Percentiles rank a stretch among this genome's conserved stretches.
Conservation (phyloP, 768 basidiomycete species). For the Galerina sulciceps region DNA sequence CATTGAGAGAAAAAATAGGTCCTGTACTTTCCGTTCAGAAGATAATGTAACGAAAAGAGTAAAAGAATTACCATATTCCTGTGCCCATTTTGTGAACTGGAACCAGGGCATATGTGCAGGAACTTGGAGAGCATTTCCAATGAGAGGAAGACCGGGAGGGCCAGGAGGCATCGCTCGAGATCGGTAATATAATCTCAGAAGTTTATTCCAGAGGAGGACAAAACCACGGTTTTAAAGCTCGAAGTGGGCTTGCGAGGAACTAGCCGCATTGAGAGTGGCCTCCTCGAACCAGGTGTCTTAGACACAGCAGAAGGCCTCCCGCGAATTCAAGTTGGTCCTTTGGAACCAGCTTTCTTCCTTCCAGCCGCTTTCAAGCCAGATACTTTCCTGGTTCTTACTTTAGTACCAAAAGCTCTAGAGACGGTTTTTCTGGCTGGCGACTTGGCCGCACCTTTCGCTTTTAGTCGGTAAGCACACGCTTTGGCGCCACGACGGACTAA, state of each 20-base stretch:
- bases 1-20: conserved; percentile 53
- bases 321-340: not conserved
- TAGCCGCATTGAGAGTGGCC: too few relatives aligned
- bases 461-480: not conserved
- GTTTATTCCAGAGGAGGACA: too few relatives aligned
- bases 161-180: conserved; percentile 54
- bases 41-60: conserved; percentile 59
- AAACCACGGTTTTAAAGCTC: too few relatives aligned
- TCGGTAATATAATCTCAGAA: too few relatives aligned
- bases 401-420: too few relatives aligned
- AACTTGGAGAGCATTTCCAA: conserved; percentile 67
- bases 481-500: not conserved
- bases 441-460: not conserved
- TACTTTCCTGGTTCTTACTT: not conserved
- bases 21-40: too few relatives aligned
- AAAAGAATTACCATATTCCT: conserved; percentile 63
- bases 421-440: not conserved
- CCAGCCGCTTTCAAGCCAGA: not conserved
- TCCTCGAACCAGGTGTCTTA: too few relatives aligned
- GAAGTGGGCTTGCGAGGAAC: too few relatives aligned
- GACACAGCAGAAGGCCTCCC: too few relatives aligned
- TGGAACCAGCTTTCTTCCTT: not conserved
- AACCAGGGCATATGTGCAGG: conserved; percentile 64
- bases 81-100: conserved; percentile 58
- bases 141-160: conserved; percentile 61